Evolutionary conservation across 1,284 basidiomycete genomes (phyloP).

Genomic region (Dichomitus squalens): DNA sequence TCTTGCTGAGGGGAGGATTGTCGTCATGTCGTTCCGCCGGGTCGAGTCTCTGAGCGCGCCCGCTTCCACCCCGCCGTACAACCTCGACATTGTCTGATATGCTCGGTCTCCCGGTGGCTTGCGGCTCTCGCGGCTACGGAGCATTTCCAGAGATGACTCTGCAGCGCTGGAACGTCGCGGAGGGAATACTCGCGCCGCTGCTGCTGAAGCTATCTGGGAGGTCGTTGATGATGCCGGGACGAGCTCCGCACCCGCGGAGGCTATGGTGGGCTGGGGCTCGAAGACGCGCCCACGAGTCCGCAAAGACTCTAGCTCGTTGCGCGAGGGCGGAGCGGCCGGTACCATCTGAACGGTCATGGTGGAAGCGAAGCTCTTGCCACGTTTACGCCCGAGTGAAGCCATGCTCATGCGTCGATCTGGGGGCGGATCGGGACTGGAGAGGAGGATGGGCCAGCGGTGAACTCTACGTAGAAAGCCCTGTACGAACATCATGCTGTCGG

Average conservation of each 20-base stretch:
- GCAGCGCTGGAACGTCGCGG: slow-evolving; percentile 35
- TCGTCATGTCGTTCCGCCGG: background rate
- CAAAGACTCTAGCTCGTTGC: slow-evolving; percentile 16
- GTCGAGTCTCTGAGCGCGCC: background rate
- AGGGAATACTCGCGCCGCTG: slow-evolving; percentile 11
- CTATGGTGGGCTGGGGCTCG: slow-evolving; percentile 27
- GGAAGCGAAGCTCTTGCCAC: slow-evolving; percentile 25
- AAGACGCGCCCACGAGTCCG: slow-evolving; percentile 25
- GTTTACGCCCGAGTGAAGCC: slow-evolving; percentile 24
- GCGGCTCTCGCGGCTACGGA: slow-evolving; percentile 27
- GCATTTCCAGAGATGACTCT: slow-evolving; percentile 38
- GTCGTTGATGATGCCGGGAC: slow-evolving; percentile 16
- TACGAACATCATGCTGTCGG: background rate
- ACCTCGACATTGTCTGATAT: slow-evolving; percentile 20
- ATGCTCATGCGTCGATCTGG: slow-evolving; percentile 8
- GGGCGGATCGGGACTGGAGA: slow-evolving; percentile 29
- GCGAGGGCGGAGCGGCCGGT: slow-evolving; percentile 11
- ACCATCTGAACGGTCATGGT: slow-evolving; percentile 16
- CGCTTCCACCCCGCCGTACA: slow-evolving; percentile 9
- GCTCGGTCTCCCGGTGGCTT: slow-evolving; percentile 18
- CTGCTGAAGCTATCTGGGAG: slow-evolving; percentile 2
- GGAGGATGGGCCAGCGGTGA: slow-evolving; percentile 88
- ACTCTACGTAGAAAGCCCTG: slow-evolving; percentile 91
- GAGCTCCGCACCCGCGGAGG: slow-evolving; percentile 29
- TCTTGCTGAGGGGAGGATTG: slow-evolving; percentile 4